These are phyloP conservation scores for Petunia secreta DNA, from an alignment of 257 asterid genomes.

Conservation along the genomic window DNA sequence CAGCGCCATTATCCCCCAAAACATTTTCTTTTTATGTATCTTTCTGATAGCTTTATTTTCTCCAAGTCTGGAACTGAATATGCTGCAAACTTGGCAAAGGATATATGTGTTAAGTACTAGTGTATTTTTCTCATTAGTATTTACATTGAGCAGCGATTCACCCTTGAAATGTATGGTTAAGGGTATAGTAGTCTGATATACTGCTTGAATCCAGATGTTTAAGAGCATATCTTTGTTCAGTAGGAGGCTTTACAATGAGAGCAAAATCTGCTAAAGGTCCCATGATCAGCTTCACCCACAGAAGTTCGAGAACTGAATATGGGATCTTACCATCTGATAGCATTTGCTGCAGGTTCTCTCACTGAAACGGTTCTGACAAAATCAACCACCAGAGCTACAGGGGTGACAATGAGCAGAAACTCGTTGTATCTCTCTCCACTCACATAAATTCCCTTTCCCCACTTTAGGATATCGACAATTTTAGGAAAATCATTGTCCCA, in stretches of 20 bases:
- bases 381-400: constrained; percentile 30
- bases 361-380: constrained; percentile 26
- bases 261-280: constrained; percentile 30
- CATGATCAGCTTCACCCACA: constrained; percentile 33
- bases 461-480: background rate
- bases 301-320: constrained; percentile 33
- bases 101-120: constrained; percentile 32
- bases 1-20: too few relatives aligned
- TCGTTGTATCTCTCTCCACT: constrained; percentile 27
- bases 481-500: constrained; percentile 1
- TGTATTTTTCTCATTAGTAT: constrained; percentile 27
- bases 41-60: constrained; percentile 25
- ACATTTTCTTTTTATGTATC: background rate
- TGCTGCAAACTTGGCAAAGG: constrained; percentile 33
- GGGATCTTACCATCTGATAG: constrained; percentile 30
- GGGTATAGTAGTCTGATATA: constrained; percentile 26
- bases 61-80: constrained; percentile 22
- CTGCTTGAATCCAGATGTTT: background rate
- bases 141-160: constrained; percentile 16
- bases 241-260: constrained; percentile 23
- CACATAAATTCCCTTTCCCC: constrained; percentile 24
- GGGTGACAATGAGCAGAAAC: constrained; percentile 34
- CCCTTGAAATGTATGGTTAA: constrained; percentile 33
- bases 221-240: constrained; percentile 11
- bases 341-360: background rate